Base-by-base conservation (phyloP, 495 filamentous ascomycete genomes). In the Amniculicola lignicola region DNA sequence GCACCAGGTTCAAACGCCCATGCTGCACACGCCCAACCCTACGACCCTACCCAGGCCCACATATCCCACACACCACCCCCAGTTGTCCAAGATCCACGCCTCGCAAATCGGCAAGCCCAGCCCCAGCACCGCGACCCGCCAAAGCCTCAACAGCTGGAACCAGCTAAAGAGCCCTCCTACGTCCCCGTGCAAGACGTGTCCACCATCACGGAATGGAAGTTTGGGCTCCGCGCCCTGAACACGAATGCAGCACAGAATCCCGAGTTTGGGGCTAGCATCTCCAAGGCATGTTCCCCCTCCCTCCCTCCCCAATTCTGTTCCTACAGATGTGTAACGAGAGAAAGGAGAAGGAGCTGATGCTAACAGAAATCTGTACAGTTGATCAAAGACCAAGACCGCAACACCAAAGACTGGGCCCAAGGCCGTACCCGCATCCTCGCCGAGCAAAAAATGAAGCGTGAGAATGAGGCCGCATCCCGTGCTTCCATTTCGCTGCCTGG, bases 141-240 rank as follows among this genome's bases (percentile, higher is more conserved):
- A 37, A 19, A 27, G 15, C 49, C 42, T 42, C 29, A 16, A 46
- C 50, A 48, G 19, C 37, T 41, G 21, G 27, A n/a, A 9, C 45
- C 4, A 9, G 35, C 18, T 44, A n/a, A n/a, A n/a, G n/a, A n/a
- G n/a, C n/a, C n/a, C n/a, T n/a, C n/a, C n/a, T 28, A 27, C 16
- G 29, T 41, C 29, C 45, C 51, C 12, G 43, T 47, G 4, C 60
- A 74, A 27, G 77, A 82, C 61, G 73, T 82, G n/a, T 69, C 79
- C 18, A 77, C 71, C 12, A 85, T 89, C 52, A 83, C 77, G 0
- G 79, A 84, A 40, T 89, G 83, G 82, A 76, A 77, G 15, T 62
- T 76, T 12, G 86, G 81, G 9, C 69, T 87, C 12, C 75, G 75
- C 53, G 79, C 82, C 72, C 74, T 88, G 5, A 86, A 78, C 70